Conservation (phyloP, 2,329 filamentous ascomycete genomes). For the Akanthomyces muscarius region DNA sequence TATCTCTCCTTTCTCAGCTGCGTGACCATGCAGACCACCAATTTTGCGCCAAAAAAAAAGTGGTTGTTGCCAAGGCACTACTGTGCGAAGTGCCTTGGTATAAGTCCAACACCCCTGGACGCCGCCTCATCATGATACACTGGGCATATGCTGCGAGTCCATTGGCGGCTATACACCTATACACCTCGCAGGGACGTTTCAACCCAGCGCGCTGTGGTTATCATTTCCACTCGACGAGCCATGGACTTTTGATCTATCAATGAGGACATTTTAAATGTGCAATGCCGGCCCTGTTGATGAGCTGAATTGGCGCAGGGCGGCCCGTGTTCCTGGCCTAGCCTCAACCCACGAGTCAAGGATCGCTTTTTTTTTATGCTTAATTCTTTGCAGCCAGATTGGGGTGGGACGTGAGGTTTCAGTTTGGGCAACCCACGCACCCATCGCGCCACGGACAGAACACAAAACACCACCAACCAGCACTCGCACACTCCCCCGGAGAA, state of each 20-base stretch:
- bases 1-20: background rate
- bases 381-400: background rate
- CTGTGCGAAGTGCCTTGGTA: background rate
- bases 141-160: background rate
- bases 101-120: background rate
- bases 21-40: background rate
- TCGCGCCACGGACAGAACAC: background rate
- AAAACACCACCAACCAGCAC: no score
- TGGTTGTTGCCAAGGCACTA: constrained; percentile 5
- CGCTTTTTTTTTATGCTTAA: background rate
- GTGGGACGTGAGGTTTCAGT: background rate
- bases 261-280: background rate
- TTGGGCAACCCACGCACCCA: background rate
- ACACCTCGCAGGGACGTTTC: background rate
- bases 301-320: background rate
- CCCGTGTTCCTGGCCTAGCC: background rate
- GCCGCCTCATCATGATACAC: background rate
- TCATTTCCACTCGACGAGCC: background rate
- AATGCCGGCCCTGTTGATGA: background rate
- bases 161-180: background rate
- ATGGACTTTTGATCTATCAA: background rate
- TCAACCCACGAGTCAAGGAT: background rate
- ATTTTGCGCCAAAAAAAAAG: background rate
- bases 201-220: no score
- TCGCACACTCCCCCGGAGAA: background rate